These are phyloP conservation scores for Guyanaporus albipodus DNA, from an alignment of 768 basidiomycete species.

Conservation along the genomic window DNA sequence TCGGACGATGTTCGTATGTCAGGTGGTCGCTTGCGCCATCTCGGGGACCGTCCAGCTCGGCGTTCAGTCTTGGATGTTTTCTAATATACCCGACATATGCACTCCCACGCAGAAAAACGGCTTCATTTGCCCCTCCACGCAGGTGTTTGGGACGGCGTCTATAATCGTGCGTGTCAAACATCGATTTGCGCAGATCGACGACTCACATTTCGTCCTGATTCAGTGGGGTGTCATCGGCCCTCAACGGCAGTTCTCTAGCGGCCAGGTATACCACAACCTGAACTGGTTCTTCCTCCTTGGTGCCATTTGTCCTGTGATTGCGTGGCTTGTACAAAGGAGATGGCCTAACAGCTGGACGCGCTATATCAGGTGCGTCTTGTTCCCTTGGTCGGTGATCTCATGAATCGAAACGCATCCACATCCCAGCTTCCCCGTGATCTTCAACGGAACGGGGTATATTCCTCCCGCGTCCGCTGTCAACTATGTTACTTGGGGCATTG, in stretches of 20 bases:
- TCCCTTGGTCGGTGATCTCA: background rate
- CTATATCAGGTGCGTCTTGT: constrained; percentile 55
- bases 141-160: constrained; percentile 51
- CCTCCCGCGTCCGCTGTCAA: constrained; percentile 64
- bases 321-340: constrained; percentile 49
- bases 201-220: background rate
- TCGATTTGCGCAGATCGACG: background rate
- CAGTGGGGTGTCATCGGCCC: constrained; percentile 81
- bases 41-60: constrained; percentile 65
- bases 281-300: constrained; percentile 81
- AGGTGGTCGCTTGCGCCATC: constrained; percentile 58
- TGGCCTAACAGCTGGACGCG: constrained; percentile 64
- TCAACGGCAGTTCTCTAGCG: constrained; percentile 63
- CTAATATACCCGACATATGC: constrained; percentile 37
- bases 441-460: constrained; percentile 56
- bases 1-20: constrained; percentile 63
- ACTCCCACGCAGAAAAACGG: constrained; percentile 16
- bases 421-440: constrained; percentile 45
- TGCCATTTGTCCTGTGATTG: constrained; percentile 52
- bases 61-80: constrained; percentile 59
- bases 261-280: constrained; percentile 60
- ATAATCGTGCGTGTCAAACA: constrained; percentile 42
- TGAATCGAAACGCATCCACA: constrained; percentile 9
- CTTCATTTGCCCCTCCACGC: constrained; percentile 30
- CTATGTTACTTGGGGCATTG: constrained; percentile 65